Percentiles rank a stretch among this genome's conserved stretches.
phyloP scores from a whole-genome alignment of 2,329 filamentous ascomycete genomes.

The Pseudogymnoascus sp. region DNA sequence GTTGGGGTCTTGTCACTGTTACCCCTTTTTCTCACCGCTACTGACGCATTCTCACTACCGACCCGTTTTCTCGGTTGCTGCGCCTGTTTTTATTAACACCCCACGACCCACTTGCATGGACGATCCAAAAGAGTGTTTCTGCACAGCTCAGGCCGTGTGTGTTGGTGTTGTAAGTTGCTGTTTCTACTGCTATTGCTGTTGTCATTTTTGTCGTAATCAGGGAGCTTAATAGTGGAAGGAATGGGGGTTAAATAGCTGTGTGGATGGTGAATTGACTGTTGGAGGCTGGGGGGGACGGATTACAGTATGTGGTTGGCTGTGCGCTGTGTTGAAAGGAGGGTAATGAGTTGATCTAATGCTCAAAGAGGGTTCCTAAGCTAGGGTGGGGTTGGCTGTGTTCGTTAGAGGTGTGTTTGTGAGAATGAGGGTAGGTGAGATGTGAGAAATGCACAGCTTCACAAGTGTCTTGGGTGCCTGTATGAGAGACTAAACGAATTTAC shows the following conservation, averaged over 20 bases:
- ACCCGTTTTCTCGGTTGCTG: neutral
- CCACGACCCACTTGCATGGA: neutral
- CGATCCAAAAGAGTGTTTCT: neutral
- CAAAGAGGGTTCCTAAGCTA: too few relatives aligned
- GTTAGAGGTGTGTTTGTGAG: neutral
- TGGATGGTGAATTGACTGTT: neutral
- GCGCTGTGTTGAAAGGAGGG: neutral
- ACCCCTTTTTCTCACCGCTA: neutral
- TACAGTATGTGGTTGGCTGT: neutral
- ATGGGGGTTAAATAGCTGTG: neutral
- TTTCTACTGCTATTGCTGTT: too few relatives aligned
- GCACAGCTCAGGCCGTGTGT: neutral
- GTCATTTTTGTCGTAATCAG: neutral
- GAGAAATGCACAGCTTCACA: neutral
- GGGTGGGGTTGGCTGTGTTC: neutral
- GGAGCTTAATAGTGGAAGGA: neutral
- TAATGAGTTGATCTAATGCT: neutral
- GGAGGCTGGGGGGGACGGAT: neutral
- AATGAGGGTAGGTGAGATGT: neutral
- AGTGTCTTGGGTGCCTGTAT: too few relatives aligned
- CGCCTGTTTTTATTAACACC: neutral
- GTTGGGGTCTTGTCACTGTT: neutral
- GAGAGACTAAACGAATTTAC: too few relatives aligned
- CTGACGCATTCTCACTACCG: neutral
- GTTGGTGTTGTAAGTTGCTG: neutral